A percentile compares a stretch with the other conserved stretches of the same genome.
Conservation (phyloP, 345 rosid species). For the Gossypium rotundifolium region DNA sequence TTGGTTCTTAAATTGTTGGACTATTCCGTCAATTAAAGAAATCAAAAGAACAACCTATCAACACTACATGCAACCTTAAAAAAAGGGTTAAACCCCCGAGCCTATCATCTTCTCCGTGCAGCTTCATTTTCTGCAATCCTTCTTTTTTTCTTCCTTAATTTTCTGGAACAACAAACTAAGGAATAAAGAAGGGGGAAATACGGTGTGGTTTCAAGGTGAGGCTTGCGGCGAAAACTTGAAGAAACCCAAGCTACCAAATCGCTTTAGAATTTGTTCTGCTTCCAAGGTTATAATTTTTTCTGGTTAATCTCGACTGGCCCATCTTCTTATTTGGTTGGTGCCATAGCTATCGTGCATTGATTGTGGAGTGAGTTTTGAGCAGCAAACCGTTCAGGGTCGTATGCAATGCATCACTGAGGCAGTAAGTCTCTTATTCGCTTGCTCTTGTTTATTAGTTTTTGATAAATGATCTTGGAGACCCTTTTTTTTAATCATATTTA, state of each 20-base stretch:
- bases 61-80: neutral
- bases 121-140: neutral
- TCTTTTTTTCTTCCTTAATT: neutral
- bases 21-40: too few species aligned
- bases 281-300: slow-evolving; percentile 38
- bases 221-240: slow-evolving; percentile 89
- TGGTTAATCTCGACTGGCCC: neutral
- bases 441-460: neutral
- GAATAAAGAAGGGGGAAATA: slow-evolving; percentile 10
- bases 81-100: neutral
- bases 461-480: neutral
- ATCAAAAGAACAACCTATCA: too few species aligned
- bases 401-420: slow-evolving; percentile 53
- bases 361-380: slow-evolving; percentile 64
- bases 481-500: slow-evolving; percentile 17
- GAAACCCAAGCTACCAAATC: slow-evolving; percentile 83
- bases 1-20: too few species aligned
- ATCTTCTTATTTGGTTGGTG: neutral
- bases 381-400: slow-evolving; percentile 70
- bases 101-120: neutral
- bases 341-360: slow-evolving; percentile 85
- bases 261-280: slow-evolving; percentile 81
- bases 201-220: slow-evolving; percentile 99
- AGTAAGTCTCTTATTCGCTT: neutral
- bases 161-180: neutral